Evolutionary conservation across 2,329 filamentous ascomycete species (phyloP), one percentile per base, ranked within the genome.

Genomic region (Beauveria rudraprayagi): DNA sequence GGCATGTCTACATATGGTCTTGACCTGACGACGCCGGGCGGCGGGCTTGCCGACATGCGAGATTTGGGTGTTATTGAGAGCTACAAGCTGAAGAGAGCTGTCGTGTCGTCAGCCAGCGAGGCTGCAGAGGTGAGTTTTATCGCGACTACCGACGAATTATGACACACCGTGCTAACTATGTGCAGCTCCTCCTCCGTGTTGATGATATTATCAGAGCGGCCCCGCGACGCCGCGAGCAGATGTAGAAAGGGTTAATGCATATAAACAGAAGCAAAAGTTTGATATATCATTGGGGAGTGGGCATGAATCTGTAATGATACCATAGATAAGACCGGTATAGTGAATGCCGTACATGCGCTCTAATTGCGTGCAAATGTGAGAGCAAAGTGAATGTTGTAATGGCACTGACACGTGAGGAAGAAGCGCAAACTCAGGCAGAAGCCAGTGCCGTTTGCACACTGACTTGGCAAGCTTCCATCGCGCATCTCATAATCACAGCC

Each of bases 61-160:
- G 91, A 99, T 69, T 74, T 96, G 53, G 94, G 94, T 50, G 92
- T 99, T 30, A 89, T 99, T 67, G 94, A 99, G 79, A 96, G 91
- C 75, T 97, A 97, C 82, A 99, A 99, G 83, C 79, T 99, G 73
- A 99, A 99, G 85, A 89, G 86, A 73, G 94, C 94, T n/a, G 94
- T 99, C 60, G 94, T 99, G 56, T 95, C 90, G 58, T 96, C 92
- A 64, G 94, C 94, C 24, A 95, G 91, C 62, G 94, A 99, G 78
- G 94, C 94, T 65, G 92, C 94, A 66, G 94, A 99, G 84, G 91
- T 95, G 81, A 79, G 86, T 47, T 47, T 24, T 41, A 28, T 24
- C 7, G 11, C 14, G 9, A n/a, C 16, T 11, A 11, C 22, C 9
- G 9, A 2, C 16, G 1, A 19, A 5, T 10, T 1, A 34, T 14